These are phyloP conservation scores for Syncephalastrum monosporum DNA, from an alignment of 371 early-diverging fungal genomes.

Conservation along the genomic window DNA sequence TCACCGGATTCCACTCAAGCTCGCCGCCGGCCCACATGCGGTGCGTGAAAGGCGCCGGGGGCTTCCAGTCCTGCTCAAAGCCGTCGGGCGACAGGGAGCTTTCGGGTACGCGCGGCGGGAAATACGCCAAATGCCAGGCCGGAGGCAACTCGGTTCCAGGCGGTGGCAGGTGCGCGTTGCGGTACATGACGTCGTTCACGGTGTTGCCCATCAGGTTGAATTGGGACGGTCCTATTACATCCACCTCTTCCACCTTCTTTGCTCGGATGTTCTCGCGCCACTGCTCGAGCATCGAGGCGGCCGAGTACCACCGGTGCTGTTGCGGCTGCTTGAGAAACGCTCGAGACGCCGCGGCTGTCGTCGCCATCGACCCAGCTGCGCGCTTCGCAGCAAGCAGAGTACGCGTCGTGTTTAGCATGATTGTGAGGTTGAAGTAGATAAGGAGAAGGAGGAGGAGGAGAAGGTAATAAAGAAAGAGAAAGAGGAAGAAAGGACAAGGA, in stretches of 20 bases:
- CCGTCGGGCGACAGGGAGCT: slow-evolving; percentile 71
- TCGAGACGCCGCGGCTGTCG: not conserved
- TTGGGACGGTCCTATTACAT: slow-evolving; percentile 28
- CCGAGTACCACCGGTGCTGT: too few species aligned
- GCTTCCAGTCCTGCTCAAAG: slow-evolving; percentile 65
- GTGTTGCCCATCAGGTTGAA: slow-evolving; percentile 26
- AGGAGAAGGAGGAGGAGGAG: not conserved
- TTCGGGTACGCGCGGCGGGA: slow-evolving; percentile 68
- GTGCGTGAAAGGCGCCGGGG: slow-evolving; percentile 67
- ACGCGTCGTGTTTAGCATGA: not conserved
- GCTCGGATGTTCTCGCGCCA: slow-evolving; percentile 18
- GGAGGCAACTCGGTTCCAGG: slow-evolving; percentile 58
- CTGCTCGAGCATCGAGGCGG: slow-evolving; percentile 1
- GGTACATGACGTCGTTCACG: slow-evolving; percentile 18
- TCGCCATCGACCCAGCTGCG: not conserved
- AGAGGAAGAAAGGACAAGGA: slow-evolving; percentile 6
- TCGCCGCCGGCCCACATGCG: slow-evolving; percentile 87
- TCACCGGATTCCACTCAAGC: slow-evolving; percentile 56
- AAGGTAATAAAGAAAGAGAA: slow-evolving; percentile 2
- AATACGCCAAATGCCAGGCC: slow-evolving; percentile 74
- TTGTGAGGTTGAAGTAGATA: not conserved
- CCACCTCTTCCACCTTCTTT: slow-evolving; percentile 21
- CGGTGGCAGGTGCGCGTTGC: slow-evolving; percentile 17
- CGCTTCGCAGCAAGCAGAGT: not conserved
- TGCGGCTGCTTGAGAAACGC: too few species aligned